Base-by-base conservation (phyloP, 129 eudicot species). In the Kitagawia praeruptora region DNA sequence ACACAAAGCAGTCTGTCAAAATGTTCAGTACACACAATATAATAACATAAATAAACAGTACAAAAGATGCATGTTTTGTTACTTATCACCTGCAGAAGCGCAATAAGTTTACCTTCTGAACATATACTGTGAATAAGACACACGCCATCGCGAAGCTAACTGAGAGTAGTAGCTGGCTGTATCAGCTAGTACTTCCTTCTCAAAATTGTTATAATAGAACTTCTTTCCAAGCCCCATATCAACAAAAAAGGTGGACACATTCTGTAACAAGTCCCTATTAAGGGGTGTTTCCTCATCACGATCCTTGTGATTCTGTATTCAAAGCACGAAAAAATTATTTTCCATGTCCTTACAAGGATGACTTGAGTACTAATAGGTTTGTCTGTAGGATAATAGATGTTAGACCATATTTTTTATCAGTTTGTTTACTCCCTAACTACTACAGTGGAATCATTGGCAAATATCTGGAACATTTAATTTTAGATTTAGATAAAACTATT, bases 281-380 rank as follows among this genome's bases (percentile, higher is more conserved):
- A 74, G 34, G 69, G 34, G 74, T 61, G 81, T 61, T 77, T 83
- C 80, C 77, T 78, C 88, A 63, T 64, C 86, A 74, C 94, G 84
- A 48, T 89, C 88, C 51, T 85, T 83, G 74, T 78, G 77, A 53
- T 85, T 87, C 94, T 89, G 84, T 81, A 56, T 27, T 7, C 3
- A 67, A 67, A 67, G 39, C 73, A 67, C 23, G 3, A 28, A 15
- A 31, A 7, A 67, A 31, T 67, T 27, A 67, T 12, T 25, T 63
- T 27, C 41, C 73, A 12, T 13, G 73, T 67, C 23, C 73, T 67
- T 67, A 5, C 39, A 67, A 34, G 41, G 10, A 31, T 15, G 23
- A 31, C 21, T 12, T 34, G 37, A 8, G 16, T 15, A 67, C 73
- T 34, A 2, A 67, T 67, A 67, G 41, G 16, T 67, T 27, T 67